Evolutionary conservation across 192 early-diverging fungal species (phyloP).

Genomic region (Spizellomyces punctatus): DNA sequence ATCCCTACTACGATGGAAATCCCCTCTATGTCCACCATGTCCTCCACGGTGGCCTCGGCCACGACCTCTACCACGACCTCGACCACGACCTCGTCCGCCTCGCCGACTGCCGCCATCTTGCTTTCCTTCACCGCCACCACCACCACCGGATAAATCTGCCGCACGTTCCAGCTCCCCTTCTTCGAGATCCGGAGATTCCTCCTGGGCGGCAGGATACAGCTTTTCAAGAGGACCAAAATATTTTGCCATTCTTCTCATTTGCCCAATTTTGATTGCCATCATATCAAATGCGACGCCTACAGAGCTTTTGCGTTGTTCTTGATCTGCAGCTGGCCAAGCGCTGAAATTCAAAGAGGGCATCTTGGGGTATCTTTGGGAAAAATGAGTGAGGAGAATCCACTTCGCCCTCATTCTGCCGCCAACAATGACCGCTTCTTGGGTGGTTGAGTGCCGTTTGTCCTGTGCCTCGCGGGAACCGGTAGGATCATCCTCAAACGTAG

Average conservation of each 20-base stretch:
- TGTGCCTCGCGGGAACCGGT: conserved; percentile 81
- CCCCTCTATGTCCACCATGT: too few species aligned
- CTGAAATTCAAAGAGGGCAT: conserved; percentile 50
- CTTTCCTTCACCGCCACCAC: neutral
- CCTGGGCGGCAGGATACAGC: conserved; percentile 15
- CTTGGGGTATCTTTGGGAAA: conserved; percentile 94
- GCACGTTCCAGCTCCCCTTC: conserved; percentile 12
- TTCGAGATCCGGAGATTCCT: conserved; percentile 20
- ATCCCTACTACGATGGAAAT: too few species aligned
- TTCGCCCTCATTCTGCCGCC: conserved; percentile 84
- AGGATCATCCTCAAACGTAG: conserved; percentile 64
- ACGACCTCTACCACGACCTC: conserved; percentile 3
- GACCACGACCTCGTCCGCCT: conserved; percentile 2
- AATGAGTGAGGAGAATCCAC: conserved; percentile 88
- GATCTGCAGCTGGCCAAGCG: conserved; percentile 1
- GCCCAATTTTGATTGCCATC: conserved; percentile 64
- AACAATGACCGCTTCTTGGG: conserved; percentile 84
- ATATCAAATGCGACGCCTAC: conserved; percentile 74
- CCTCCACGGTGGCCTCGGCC: neutral
- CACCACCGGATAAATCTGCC: conserved; percentile 1
- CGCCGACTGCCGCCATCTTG: neutral
- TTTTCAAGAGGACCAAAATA: conserved; percentile 10
- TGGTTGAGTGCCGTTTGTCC: conserved; percentile 84
- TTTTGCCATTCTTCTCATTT: conserved; percentile 16
- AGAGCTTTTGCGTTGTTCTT: neutral